Evolutionary conservation across 169 alveolate genomes (phyloP).

Genomic region (Eimeria sp.): DNA sequence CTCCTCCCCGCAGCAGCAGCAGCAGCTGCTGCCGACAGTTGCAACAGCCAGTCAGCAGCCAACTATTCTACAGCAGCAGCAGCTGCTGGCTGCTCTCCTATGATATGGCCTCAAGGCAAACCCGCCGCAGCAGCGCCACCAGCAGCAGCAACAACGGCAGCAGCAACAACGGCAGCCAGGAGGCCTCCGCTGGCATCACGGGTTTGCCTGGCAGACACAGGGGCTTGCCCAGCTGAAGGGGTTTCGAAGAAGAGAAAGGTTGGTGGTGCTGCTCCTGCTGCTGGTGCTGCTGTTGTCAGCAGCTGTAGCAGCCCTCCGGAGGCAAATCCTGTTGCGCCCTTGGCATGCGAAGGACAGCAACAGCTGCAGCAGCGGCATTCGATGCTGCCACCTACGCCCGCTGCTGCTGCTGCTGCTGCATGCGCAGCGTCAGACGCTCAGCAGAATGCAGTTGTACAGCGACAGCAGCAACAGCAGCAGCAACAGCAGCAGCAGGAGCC

Average conservation of each 20-base stretch:
- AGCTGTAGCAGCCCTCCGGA: conserved; percentile 13
- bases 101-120: conserved; percentile 25
- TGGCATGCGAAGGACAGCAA: background rate
- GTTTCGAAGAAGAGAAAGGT: background rate
- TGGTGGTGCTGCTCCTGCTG: conserved; percentile 12
- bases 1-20: background rate
- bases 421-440: conserved; percentile 3
- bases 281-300: background rate
- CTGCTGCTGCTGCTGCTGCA: conserved; percentile 4
- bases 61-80: conserved; percentile 6
- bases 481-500: conserved; percentile 20
- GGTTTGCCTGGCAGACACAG: background rate
- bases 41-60: conserved; percentile 4
- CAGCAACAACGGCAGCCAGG: background rate
- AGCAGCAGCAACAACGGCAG: conserved; percentile 14
- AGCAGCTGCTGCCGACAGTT: conserved; percentile 22
- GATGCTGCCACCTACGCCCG: background rate
- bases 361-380: conserved; percentile 14
- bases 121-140: conserved; percentile 24
- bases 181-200: background rate
- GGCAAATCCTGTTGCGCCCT: background rate
- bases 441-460: background rate
- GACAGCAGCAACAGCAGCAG: conserved; percentile 46
- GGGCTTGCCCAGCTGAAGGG: background rate
- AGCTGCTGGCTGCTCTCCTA: conserved; percentile 5